Evolutionary conservation across 2,329 filamentous ascomycete genomes (phyloP).

Genomic region (Amesomyces nigricolor): DNA sequence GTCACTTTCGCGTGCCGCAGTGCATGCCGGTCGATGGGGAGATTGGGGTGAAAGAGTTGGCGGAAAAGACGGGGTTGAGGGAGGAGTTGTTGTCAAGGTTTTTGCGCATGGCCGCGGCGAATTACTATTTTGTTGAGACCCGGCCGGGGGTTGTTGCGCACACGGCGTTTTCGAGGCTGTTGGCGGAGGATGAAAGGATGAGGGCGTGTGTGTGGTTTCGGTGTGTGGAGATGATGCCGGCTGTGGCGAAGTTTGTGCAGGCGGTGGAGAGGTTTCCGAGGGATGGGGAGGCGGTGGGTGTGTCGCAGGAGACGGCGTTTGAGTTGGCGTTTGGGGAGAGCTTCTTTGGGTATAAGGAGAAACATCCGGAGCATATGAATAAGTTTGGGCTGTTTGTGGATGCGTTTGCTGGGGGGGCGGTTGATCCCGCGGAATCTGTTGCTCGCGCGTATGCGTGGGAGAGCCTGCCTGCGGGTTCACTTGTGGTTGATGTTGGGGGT

Average conservation of each 20-base stretch:
- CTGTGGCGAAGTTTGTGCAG: constrained; percentile 15
- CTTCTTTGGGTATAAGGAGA: constrained; percentile 18
- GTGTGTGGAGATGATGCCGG: constrained; percentile 12
- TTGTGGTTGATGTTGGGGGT: constrained; percentile 16
- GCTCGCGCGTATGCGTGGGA: constrained; percentile 16
- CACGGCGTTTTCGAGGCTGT: constrained; percentile 11
- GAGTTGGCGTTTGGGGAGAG: constrained; percentile 14
- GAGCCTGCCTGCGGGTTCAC: constrained; percentile 6
- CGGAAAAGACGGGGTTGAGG: constrained; percentile 10
- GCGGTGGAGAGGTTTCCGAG: constrained; percentile 9
- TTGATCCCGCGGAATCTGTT: constrained; percentile 11
- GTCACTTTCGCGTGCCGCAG: constrained; percentile 16
- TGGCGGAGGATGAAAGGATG: constrained; percentile 17
- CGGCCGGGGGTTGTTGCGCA: constrained; percentile 10
- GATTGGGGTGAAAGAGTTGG: constrained; percentile 7
- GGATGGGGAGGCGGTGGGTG: neutral
- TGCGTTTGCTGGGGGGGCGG: constrained; percentile 7
- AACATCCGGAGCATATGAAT: constrained; percentile 13
- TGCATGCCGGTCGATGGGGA: constrained; percentile 1
- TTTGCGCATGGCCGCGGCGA: constrained; percentile 14
- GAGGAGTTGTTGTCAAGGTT: constrained; percentile 10
- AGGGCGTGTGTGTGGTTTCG: constrained; percentile 15
- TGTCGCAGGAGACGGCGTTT: constrained; percentile 14
- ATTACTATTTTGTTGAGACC: constrained; percentile 15
- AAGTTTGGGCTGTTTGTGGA: constrained; percentile 13